phyloP scores from a whole-genome alignment of 306 rosid species.

The Prunus davidiana region DNA sequence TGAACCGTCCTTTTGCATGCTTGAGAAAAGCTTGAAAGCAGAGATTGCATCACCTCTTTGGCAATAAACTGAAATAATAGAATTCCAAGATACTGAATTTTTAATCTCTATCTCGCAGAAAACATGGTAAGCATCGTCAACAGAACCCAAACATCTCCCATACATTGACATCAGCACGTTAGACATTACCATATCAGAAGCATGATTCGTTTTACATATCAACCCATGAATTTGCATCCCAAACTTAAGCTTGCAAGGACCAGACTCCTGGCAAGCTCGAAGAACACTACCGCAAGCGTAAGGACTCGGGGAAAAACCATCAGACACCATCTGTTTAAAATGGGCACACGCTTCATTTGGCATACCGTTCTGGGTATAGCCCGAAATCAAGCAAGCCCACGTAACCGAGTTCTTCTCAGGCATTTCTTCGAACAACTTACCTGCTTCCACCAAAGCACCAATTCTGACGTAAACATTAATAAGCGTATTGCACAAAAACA shows the following conservation, averaged over 20 bases:
- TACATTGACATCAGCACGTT: constrained; percentile 85
- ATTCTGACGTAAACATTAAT: constrained; percentile 53
- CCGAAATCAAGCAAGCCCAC: constrained; percentile 82
- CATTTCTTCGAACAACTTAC: constrained; percentile 71
- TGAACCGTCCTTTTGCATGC: constrained; percentile 48
- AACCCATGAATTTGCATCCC: constrained; percentile 77
- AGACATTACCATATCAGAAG: constrained; percentile 47
- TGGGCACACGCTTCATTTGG: constrained; percentile 56
- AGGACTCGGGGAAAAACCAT: constrained; percentile 51
- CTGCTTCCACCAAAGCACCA: constrained; percentile 45
- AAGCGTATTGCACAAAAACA: constrained; percentile 70
- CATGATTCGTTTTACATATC: constrained; percentile 47
- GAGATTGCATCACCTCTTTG: constrained; percentile 60
- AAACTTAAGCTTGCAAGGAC: constrained; percentile 40
- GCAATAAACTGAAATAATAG: constrained; percentile 73
- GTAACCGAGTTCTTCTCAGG: constrained; percentile 63
- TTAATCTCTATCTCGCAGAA: constrained; percentile 47
- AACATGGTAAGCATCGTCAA: constrained; percentile 53
- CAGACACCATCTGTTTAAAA: constrained; percentile 52
- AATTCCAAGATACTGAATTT: constrained; percentile 75
- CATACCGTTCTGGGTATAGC: constrained; percentile 54
- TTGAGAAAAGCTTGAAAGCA: constrained; percentile 58
- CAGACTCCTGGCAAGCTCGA: constrained; percentile 69
- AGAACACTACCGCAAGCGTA: constrained; percentile 74
- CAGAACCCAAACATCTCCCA: constrained; percentile 49